These are phyloP conservation scores for Barbarea vulgaris DNA, from an alignment of 345 rosid genomes.

Conservation along the genomic window DNA sequence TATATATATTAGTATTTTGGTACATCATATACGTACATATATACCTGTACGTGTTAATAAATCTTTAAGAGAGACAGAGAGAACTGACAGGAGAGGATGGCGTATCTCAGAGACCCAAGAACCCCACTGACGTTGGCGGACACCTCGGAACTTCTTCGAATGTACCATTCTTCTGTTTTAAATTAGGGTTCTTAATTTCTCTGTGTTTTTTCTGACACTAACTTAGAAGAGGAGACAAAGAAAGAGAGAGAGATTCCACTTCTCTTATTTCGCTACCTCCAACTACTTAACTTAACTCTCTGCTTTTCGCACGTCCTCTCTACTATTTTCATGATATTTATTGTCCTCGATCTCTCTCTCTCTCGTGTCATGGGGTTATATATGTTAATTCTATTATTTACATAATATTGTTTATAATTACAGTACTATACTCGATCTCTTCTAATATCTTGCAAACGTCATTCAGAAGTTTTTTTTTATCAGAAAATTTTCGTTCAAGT, in stretches of 20 bases:
- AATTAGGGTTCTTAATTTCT: not conserved
- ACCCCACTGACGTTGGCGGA: conserved; percentile 93
- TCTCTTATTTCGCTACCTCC: conserved; percentile 18
- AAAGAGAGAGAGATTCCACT: conserved; percentile 3
- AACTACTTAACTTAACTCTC: conserved; percentile 20
- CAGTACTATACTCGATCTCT: too few species aligned
- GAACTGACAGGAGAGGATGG: conserved; percentile 65
- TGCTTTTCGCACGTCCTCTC: conserved; percentile 18
- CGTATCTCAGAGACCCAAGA: conserved; percentile 91
- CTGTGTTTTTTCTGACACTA: conserved; percentile 24
- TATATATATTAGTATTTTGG: too few species aligned
- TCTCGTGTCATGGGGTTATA: not conserved
- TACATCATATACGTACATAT: not conserved
- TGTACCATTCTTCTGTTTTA: conserved; percentile 55
- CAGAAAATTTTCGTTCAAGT: not conserved
- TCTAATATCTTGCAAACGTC: not conserved
- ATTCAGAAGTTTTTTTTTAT: not conserved
- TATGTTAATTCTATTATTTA: not conserved
- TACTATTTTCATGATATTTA: conserved; percentile 1
- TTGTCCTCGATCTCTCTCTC: not conserved
- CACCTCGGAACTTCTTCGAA: conserved; percentile 79
- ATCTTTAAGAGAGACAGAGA: not conserved
- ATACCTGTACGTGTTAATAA: not conserved
- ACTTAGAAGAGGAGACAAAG: conserved; percentile 23
- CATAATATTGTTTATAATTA: not conserved